Evolutionary conservation across 768 basidiomycete species (phyloP).

Genomic region (Panellus pusillus): DNA sequence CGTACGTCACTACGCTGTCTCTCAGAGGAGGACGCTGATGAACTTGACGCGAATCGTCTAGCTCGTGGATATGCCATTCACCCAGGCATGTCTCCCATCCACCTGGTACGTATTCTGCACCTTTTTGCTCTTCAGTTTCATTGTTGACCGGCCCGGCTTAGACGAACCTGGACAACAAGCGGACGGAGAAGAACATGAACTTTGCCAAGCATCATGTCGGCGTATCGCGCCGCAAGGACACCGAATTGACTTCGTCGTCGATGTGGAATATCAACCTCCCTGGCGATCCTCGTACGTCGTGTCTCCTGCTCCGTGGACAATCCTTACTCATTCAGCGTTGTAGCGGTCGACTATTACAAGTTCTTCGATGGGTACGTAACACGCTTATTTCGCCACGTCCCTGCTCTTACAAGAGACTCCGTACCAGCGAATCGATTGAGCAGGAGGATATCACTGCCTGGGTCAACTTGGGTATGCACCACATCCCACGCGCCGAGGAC

Average conservation of each 20-base stretch:
- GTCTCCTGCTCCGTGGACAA: background rate
- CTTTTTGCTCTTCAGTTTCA: too few relatives aligned
- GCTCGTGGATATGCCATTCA: conserved; percentile 62
- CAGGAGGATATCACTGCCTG: conserved; percentile 68
- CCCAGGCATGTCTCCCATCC: conserved; percentile 54
- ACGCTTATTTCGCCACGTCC: too few relatives aligned
- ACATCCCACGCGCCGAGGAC: conserved; percentile 66
- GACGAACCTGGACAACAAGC: conserved; percentile 61
- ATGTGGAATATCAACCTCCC: conserved; percentile 69
- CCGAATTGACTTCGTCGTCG: conserved; percentile 55
- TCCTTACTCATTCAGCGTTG: background rate
- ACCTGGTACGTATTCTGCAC: conserved; percentile 38
- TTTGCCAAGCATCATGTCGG: conserved; percentile 68
- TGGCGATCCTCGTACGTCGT: conserved; percentile 36
- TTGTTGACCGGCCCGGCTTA: background rate
- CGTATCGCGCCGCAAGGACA: conserved; percentile 58
- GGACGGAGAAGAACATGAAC: conserved; percentile 59
- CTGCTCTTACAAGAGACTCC: too few relatives aligned
- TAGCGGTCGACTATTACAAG: conserved; percentile 52
- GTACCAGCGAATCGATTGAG: conserved; percentile 47
- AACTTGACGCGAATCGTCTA: background rate
- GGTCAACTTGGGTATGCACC: conserved; percentile 69
- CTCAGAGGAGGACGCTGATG: background rate
- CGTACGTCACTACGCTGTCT: conserved; percentile 15
- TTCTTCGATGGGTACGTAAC: conserved; percentile 14